A percentile compares a stretch with the other conserved stretches of the same genome.
phyloP scores from a whole-genome alignment of 306 rosid species.

The Acacia melanoxylon region DNA sequence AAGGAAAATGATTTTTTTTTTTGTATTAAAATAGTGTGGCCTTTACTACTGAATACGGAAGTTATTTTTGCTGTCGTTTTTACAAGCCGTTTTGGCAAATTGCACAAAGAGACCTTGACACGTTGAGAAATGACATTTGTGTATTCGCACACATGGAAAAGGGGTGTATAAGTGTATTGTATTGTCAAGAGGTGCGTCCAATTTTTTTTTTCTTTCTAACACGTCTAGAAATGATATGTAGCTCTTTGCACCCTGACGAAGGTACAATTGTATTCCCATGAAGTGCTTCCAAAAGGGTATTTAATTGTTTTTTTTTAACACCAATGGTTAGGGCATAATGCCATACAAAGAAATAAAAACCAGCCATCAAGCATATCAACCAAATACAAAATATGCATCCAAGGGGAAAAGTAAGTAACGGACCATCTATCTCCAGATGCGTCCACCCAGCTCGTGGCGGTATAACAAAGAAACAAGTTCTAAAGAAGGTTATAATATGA shows the following conservation, averaged over 20 bases:
- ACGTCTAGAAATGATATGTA: background rate
- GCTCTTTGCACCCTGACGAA: background rate
- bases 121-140: background rate
- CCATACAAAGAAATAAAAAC: background rate
- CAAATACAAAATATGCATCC: background rate
- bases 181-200: background rate
- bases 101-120: background rate
- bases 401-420: background rate
- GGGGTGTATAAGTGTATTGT: too few species aligned
- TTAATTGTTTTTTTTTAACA: background rate
- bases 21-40: conserved; percentile 46
- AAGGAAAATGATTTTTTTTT: conserved; percentile 41
- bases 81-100: background rate
- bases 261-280: background rate
- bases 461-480: background rate
- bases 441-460: background rate
- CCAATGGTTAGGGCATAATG: background rate
- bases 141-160: background rate
- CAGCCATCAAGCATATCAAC: too few species aligned
- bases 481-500: background rate
- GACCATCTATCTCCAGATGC: background rate
- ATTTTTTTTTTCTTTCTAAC: background rate
- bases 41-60: conserved; percentile 45
- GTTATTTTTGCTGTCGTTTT: conserved; percentile 20
- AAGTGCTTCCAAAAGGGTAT: background rate